Conservation (phyloP, 371 early-diverging fungal genomes). For the Rhizopus delemar region DNA sequence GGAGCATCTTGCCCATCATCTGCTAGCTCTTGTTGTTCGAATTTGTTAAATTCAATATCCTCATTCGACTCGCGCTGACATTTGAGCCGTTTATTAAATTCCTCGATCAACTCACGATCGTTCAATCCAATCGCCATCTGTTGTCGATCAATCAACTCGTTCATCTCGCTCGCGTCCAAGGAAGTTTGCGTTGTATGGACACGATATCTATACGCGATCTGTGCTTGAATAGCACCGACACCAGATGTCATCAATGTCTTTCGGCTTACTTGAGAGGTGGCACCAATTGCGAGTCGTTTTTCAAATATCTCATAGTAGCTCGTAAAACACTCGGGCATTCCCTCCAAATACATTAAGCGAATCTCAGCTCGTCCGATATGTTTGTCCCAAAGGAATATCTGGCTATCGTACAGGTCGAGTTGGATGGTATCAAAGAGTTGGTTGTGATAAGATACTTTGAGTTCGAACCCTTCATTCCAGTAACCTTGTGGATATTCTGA, state of each 20-base stretch:
- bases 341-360: conserved; percentile 58
- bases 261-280: conserved; percentile 60
- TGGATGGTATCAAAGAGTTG: conserved; percentile 72
- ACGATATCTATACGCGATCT: conserved; percentile 56
- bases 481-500: conserved; percentile 56
- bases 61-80: conserved; percentile 26
- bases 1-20: conserved; percentile 20
- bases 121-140: conserved; percentile 26
- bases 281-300: conserved; percentile 56
- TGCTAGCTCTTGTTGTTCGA: conserved; percentile 20
- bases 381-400: conserved; percentile 61
- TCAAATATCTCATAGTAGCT: conserved; percentile 75
- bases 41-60: conserved; percentile 31
- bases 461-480: conserved; percentile 77
- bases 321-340: conserved; percentile 68
- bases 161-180: conserved; percentile 19
- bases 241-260: conserved; percentile 55
- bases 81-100: conserved; percentile 30
- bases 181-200: conserved; percentile 14
- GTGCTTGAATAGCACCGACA: conserved; percentile 67
- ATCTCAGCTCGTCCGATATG: conserved; percentile 75
- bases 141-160: conserved; percentile 23
- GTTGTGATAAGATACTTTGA: conserved; percentile 69
- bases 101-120: conserved; percentile 27
- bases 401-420: conserved; percentile 69